Base-by-base conservation (phyloP, 2,329 filamentous ascomycete species). In the Fusarium sp. region DNA sequence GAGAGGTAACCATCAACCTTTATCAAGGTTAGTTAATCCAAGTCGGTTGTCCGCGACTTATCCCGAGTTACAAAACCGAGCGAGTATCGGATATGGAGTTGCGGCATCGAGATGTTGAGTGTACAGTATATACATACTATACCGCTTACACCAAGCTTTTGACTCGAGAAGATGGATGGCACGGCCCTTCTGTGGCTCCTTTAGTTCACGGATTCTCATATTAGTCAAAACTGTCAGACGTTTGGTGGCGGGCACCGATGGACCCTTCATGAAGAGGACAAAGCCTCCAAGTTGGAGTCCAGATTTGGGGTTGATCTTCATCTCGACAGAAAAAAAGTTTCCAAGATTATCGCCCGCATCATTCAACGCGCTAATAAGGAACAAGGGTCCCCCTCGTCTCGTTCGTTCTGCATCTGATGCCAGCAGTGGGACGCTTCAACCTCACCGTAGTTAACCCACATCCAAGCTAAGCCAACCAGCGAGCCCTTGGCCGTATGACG, bases 271-370 rank as follows among this genome's bases (percentile, higher is more conserved):
- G 20, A 50, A 39, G 44, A 48, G 42, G 36, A 51, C 56, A 67
- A 53, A 35, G 44, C 68, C 63, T 53, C 54, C 30, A 75, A 64
- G 48, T 54, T 64, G 56, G 59, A 66, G 56, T 63, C 67, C 64
- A 41, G 51, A 74, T 72, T 47, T 72, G 68, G 75, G 51, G 56
- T 66, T 75, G 71, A 76, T 78, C 73, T 75, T 78, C 76, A 64
- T 63, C 66, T 66, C 44, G 53, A 65, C 67, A 59, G 66, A 39
- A 68, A 68, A 48, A 72, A 66, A 60, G 50, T 51, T 77, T 76
- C 70, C 72, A 76, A 77, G 69, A 58, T 54, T 58, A 66, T 77
- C 47, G 63, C 44, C 60, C 59, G 59, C 72, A 69, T 57, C 35
- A 60, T 66, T 47, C 70, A 48, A 69, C 73, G 32, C 73, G 58